These are phyloP conservation scores for Auriculariales sp. DNA, from an alignment of 768 basidiomycete species.

Conservation along the genomic window DNA sequence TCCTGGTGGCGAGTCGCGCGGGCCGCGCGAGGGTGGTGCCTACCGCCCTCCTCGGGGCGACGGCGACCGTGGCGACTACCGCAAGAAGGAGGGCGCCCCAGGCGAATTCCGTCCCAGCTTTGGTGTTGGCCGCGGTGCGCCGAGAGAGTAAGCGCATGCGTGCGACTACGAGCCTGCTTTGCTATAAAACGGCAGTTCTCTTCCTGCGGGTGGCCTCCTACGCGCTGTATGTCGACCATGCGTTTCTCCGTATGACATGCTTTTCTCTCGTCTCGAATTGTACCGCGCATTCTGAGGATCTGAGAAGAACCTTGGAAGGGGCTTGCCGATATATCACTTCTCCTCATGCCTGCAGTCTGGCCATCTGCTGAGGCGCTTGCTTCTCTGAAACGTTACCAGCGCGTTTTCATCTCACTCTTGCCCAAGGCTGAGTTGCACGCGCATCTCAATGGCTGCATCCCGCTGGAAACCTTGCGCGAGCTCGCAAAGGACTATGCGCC, in stretches of 20 bases:
- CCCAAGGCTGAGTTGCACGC: slow-evolving; percentile 82
- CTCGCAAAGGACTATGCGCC: slow-evolving; percentile 27
- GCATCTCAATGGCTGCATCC: slow-evolving; percentile 76
- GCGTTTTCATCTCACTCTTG: slow-evolving; percentile 43
- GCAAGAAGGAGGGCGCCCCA: slow-evolving; percentile 80
- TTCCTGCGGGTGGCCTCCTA: background rate
- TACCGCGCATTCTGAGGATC: background rate
- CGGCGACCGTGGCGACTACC: slow-evolving; percentile 69
- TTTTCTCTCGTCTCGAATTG: background rate
- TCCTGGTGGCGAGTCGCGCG: slow-evolving; percentile 73
- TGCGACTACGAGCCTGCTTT: background rate
- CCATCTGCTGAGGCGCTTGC: slow-evolving; percentile 34
- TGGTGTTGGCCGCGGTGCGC: slow-evolving; percentile 79
- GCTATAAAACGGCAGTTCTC: background rate
- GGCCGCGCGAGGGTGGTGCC: slow-evolving; percentile 58
- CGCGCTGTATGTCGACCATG: background rate
- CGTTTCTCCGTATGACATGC: background rate
- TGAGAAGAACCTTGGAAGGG: too few relatives aligned
- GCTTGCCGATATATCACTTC: too few relatives aligned
- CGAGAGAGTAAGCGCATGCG: slow-evolving; percentile 38
- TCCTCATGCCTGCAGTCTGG: too few relatives aligned
- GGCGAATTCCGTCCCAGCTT: slow-evolving; percentile 84
- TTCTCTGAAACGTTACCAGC: slow-evolving; percentile 34
- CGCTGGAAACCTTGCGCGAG: slow-evolving; percentile 42
- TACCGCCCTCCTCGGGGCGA: slow-evolving; percentile 84